Base-by-base conservation (phyloP, 1,139 yeast species). In the Sugiyamaella neomexicana region DNA sequence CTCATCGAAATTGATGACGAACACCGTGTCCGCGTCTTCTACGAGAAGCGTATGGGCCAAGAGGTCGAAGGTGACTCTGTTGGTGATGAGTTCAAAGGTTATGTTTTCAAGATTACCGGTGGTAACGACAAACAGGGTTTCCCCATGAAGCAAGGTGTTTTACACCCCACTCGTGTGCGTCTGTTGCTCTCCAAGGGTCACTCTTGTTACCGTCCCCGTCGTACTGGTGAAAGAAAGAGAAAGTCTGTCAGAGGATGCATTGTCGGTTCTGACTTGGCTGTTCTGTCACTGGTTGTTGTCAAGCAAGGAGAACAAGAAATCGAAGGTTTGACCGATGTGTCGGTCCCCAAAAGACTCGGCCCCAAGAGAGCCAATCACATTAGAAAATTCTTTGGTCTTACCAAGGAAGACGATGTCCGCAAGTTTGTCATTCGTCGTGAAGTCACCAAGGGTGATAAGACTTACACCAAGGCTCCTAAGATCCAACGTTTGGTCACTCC, bases 111-210 rank as follows among this genome's bases (percentile, higher is more conserved):
- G 84, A 91, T 93, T 79, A 81, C 98, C 71, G 99, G 99, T 76
- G 99, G 99, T 86, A 95, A 95, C 88, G 99, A 93, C 83, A 93
- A 93, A 83, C 99, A 93, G 84, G 99, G 99, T 83, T 95, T 93
- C 97, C 98, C 99, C 81, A 93, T 95, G 99, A 93, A 91, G 81
- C 99, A 93, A 82, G 97, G 97, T 86, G 99, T 93, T 68, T 83
- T 93, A 85, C 95, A 89, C 83, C 98, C 99, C 80, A 89, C 95
- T 85, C 95, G 99, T 87, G 98, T 95, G 73, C 90, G 89, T 79
- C 86, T 93, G 73, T 85, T 95, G 76, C 83, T 93, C 76, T 77
- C 96, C 71, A 85, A 89, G 81, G 97, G 95, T 74, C 88, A 82
- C 84, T 89, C 97, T 73, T 91, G 98, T 86, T 93, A 93, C 96